Percentiles rank a stretch among this genome's conserved stretches.
Conservation (phyloP, 2,329 filamentous ascomycete genomes). For the Ascochyta lentis region DNA sequence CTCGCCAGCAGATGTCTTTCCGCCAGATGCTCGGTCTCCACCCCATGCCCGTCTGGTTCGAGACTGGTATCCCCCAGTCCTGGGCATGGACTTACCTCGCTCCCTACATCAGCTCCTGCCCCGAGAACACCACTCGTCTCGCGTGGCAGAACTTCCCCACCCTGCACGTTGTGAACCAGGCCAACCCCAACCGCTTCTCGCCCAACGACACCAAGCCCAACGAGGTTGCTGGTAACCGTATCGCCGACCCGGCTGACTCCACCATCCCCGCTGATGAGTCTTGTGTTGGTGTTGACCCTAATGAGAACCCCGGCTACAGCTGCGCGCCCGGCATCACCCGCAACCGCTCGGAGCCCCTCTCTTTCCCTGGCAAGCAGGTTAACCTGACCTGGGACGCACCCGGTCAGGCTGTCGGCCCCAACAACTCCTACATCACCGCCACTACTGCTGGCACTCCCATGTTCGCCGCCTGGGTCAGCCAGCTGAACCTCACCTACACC, state of each 20-base stretch:
- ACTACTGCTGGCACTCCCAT: conserved; percentile 63
- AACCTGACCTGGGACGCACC: conserved; percentile 76
- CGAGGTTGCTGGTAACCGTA: conserved; percentile 68
- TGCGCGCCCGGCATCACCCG: conserved; percentile 70
- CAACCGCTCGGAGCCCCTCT: conserved; percentile 74
- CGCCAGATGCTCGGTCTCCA: conserved; percentile 81
- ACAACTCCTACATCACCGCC: conserved; percentile 79
- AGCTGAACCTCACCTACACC: conserved; percentile 66
- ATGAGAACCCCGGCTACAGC: conserved; percentile 60
- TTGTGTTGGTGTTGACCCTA: conserved; percentile 64
- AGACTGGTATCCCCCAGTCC: conserved; percentile 78
- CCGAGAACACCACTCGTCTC: conserved; percentile 73
- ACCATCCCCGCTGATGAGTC: conserved; percentile 55
- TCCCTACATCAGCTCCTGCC: conserved; percentile 81
- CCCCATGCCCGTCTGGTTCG: conserved; percentile 84
- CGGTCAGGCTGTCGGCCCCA: conserved; percentile 73
- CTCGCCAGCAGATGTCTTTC: conserved; percentile 84
- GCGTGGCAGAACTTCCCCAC: conserved; percentile 86
- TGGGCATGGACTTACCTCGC: conserved; percentile 85
- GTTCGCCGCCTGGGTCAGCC: conserved; percentile 78
- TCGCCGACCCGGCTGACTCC: conserved; percentile 61
- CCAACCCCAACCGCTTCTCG: conserved; percentile 73
- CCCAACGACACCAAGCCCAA: conserved; percentile 66
- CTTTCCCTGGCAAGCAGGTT: conserved; percentile 75
- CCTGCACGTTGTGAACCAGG: conserved; percentile 75